These are phyloP conservation scores for Basipetospora chlamydospora DNA, from an alignment of 2,329 filamentous ascomycete species.

Conservation along the genomic window DNA sequence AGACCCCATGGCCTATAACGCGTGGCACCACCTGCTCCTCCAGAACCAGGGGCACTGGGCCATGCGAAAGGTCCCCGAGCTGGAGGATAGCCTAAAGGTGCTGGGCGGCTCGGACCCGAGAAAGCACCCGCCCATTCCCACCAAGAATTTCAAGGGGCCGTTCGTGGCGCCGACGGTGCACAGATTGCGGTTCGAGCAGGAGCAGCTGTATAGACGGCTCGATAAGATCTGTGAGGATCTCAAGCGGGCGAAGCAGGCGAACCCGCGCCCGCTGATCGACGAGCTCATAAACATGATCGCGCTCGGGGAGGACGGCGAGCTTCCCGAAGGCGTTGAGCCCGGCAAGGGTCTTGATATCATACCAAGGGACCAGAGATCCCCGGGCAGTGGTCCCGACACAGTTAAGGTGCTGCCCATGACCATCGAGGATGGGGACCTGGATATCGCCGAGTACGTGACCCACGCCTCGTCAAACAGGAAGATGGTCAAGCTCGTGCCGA, in stretches of 20 bases:
- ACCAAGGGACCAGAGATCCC: too few relatives aligned
- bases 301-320: not conserved
- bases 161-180: conserved; percentile 13
- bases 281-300: conserved; percentile 10
- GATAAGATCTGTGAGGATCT: conserved; percentile 12
- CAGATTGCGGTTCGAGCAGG: conserved; percentile 14
- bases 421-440: conserved; percentile 13
- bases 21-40: conserved; percentile 14
- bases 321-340: not conserved
- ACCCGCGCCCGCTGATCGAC: conserved; percentile 16
- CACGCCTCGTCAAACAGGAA: conserved; percentile 8
- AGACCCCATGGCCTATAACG: conserved; percentile 17
- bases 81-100: conserved; percentile 6
- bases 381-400: too few relatives aligned
- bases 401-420: not conserved
- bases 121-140: conserved; percentile 10
- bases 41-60: conserved; percentile 12
- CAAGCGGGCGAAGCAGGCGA: conserved; percentile 9
- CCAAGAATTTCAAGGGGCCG: conserved; percentile 17
- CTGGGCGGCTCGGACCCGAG: not conserved
- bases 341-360: too few relatives aligned
- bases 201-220: conserved; percentile 11
- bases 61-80: conserved; percentile 11
- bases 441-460: conserved; percentile 18
- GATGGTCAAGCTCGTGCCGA: conserved; percentile 1